Base-by-base conservation (phyloP, 2,329 filamentous ascomycete species). In the Zymoseptoria crescenta region DNA sequence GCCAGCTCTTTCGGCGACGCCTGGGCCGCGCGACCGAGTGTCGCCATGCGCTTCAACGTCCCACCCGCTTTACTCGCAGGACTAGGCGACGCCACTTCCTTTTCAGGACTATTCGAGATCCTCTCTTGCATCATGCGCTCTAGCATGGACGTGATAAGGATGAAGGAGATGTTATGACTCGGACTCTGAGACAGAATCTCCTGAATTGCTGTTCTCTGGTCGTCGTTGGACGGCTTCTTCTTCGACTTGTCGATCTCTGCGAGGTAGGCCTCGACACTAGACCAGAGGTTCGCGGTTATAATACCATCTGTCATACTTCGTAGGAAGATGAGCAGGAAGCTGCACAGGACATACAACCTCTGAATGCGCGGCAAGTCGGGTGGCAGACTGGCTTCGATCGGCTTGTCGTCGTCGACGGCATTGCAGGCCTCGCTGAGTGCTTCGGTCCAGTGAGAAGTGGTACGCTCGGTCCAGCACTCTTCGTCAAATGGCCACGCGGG, bases 161-260 rank as follows among this genome's bases (percentile, higher is more conserved):
- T 88, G 69, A 96, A 96, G 0, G 88, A 88, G 57, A 96, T 92
- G 70, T 91, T 94, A 74, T 96, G 88, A 54, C 87, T 87, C 0
- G 91, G 88, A 0, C 84, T 81, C 1, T 82, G 78, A 0, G 87
- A 82, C 1, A 96, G 80, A 1, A 87, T 81, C 65, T 96, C 92
- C 4, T 96, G 82, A 1, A 94, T 75, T 71, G 77, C 79, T 48
- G 79, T 79, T 62, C 83, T 81, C 51, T 81, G 77, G 52, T 86
- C 83, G 58, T 87, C 84, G 49, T 72, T 70, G 4, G 75, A 73
- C 8, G 76, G 69, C 21, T 76, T 73, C 1, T 71, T 73, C 41
- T 78, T 79, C 1, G 73, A 63, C 62, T 79, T 81, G 65, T 81
- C 76, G 30, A 76, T 74, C 48, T 78, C 76, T 13, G 77, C 71